Base-by-base conservation (phyloP, 139 green algal species). In the Yamagishiella unicocca region DNA sequence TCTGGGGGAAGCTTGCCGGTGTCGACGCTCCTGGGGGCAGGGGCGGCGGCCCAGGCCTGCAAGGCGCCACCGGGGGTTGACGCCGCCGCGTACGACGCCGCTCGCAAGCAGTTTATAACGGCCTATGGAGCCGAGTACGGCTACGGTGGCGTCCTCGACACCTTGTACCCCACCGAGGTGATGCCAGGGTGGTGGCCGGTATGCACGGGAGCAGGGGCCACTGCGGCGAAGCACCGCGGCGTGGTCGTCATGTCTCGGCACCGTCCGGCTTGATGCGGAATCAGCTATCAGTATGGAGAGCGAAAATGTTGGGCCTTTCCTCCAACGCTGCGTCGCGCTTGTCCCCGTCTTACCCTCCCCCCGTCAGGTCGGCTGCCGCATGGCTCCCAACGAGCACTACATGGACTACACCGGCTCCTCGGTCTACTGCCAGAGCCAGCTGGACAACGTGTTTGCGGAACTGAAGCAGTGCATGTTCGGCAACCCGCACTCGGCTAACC, bases 401-500 rank as follows among this genome's bases (percentile, higher is more conserved):
- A 38, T 97, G 66, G 95, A 97, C 75, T 96, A 96, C 85, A 97
- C 93, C 6, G 94, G 92, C 71, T 89, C 74, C 78, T 85, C 66
- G 64, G 89, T 95, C 58, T 95, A 96, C 90, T 90, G 75, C 82
- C 75, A 94, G 72, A 88, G 42, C 29, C 93, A 95, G 83, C 77
- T 96, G 29, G 83, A 91, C 4, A 64, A 74, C 4, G 89, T 92
- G 50, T 95, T 96, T 54, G 50, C 92, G 24, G 93, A 96, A 83
- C 89, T 97, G 75, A 46, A 77, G 61, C 77, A 42, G 31, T 76
- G 91, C 85, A 93, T 96, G 85, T 96, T 94, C 79, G 94, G 94
- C 92, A 97, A 97, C 91, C 95, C 95, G 40, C 95, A 97, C 93
- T 88, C 62, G 19, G 87, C 85, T 73, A 97, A 96, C 86, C 95